These are phyloP conservation scores for Pisolithus sp. DNA, from an alignment of 768 basidiomycete species.

Conservation along the genomic window DNA sequence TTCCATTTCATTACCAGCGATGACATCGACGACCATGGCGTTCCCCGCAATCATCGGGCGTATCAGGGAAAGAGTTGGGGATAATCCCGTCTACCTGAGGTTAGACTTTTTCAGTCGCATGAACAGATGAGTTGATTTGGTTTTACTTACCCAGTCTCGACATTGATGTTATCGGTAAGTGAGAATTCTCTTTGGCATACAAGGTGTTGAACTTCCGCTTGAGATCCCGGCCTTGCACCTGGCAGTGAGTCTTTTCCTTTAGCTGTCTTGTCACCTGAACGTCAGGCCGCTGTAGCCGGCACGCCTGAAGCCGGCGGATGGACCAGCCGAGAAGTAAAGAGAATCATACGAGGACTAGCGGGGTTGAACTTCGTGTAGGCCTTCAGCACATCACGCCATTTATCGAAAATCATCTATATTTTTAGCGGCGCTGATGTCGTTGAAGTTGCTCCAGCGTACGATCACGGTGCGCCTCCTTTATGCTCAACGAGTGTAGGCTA, in stretches of 20 bases:
- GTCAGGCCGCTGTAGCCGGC: conserved; percentile 45
- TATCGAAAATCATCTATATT: neutral
- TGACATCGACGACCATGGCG: conserved; percentile 78
- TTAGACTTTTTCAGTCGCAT: conserved; percentile 9
- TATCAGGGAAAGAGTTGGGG: conserved; percentile 68
- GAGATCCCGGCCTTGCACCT: conserved; percentile 75
- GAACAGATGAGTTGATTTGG: neutral
- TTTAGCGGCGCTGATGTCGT: conserved; percentile 64
- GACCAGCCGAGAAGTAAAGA: conserved; percentile 77
- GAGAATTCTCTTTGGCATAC: neutral
- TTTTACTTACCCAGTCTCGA: conserved; percentile 44
- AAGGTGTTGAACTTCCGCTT: conserved; percentile 2
- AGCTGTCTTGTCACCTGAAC: neutral
- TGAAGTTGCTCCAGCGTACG: conserved; percentile 71
- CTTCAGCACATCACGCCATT: neutral
- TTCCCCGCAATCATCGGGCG: conserved; percentile 60
- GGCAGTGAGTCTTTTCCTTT: conserved; percentile 46
- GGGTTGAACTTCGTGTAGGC: conserved; percentile 73
- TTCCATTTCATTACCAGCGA: conserved; percentile 76
- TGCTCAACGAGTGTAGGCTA: too few species aligned
- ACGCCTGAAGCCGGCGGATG: conserved; percentile 83
- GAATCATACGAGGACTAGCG: conserved; percentile 71
- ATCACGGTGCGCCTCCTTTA: conserved; percentile 40
- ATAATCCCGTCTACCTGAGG: conserved; percentile 72
- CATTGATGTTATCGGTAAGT: conserved; percentile 71